A percentile compares a stretch with the other conserved stretches of the same genome.
phyloP scores from a whole-genome alignment of 768 basidiomycete species.

The Naganishia vaughanmartiniae region DNA sequence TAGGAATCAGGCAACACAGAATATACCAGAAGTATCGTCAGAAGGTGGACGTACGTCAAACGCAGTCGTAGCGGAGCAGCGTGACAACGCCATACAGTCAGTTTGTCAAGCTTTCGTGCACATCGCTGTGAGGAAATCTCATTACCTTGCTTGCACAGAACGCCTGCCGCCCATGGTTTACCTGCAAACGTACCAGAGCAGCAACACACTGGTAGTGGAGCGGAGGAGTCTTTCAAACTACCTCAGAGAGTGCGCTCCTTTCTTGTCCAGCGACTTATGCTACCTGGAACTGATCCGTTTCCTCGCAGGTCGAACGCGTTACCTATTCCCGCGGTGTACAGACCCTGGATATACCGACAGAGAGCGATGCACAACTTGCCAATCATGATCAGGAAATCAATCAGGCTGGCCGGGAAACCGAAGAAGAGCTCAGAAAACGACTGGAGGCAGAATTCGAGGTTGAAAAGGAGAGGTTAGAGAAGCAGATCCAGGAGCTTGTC shows the following conservation, averaged over 20 bases:
- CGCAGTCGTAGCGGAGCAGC: constrained; percentile 1
- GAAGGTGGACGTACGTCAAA: constrained; percentile 36
- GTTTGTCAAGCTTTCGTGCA: background rate
- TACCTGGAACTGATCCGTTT: background rate
- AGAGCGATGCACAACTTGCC: constrained; percentile 58
- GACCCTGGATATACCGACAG: constrained; percentile 37
- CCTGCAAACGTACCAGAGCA: constrained; percentile 29
- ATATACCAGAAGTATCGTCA: constrained; percentile 37
- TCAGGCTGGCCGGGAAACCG: constrained; percentile 54
- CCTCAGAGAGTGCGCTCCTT: constrained; percentile 68
- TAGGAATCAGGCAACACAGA: constrained; percentile 10
- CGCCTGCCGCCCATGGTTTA: constrained; percentile 14
- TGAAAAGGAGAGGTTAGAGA: constrained; percentile 81
- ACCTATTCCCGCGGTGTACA: constrained; percentile 52
- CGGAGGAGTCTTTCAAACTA: constrained; percentile 77
- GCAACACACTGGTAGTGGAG: constrained; percentile 16
- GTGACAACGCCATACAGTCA: background rate
- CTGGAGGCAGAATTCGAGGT: constrained; percentile 77
- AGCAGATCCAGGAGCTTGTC: constrained; percentile 57
- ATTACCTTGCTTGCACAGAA: background rate
- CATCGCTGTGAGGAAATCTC: background rate
- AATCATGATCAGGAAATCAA: constrained; percentile 50
- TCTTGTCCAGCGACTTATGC: background rate
- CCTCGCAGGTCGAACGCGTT: constrained; percentile 34
- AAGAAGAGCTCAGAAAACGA: constrained; percentile 73